Conservation (phyloP, 2,329 filamentous ascomycete genomes). For the Xylaria sp. region DNA sequence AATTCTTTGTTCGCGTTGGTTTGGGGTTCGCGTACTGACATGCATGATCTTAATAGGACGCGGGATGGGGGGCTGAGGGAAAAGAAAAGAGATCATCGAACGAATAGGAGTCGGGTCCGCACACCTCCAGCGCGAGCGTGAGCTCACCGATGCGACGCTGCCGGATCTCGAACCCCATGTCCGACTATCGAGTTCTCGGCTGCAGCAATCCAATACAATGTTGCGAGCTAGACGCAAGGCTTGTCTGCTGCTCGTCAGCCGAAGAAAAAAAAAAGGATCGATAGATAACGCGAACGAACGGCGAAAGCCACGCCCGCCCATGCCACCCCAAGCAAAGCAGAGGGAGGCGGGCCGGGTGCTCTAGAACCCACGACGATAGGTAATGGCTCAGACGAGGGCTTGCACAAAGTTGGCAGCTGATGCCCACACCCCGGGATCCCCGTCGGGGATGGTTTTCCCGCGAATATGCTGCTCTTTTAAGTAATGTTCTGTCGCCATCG, state of each 20-base stretch:
- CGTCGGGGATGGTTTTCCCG: neutral
- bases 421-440: neutral
- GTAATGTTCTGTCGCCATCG: neutral
- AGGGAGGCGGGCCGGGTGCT: too few relatives aligned
- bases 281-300: neutral
- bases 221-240: neutral
- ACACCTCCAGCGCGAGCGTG: neutral
- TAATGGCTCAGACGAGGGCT: neutral
- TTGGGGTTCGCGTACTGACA: neutral
- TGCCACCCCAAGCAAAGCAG: neutral
- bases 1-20: neutral
- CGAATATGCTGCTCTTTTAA: neutral
- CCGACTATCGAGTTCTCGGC: neutral
- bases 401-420: neutral
- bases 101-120: neutral
- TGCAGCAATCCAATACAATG: neutral
- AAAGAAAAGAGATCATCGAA: neutral
- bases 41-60: neutral
- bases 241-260: too few relatives aligned
- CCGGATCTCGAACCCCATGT: neutral
- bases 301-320: neutral
- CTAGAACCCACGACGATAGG: neutral
- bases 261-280: too few relatives aligned
- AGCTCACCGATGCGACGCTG: neutral
- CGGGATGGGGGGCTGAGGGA: too few relatives aligned